A percentile compares a stretch with the other conserved stretches of the same genome.
These are phyloP conservation scores for Tremellales sp. DNA, from an alignment of 1,284 basidiomycete species.

Conservation along the genomic window DNA sequence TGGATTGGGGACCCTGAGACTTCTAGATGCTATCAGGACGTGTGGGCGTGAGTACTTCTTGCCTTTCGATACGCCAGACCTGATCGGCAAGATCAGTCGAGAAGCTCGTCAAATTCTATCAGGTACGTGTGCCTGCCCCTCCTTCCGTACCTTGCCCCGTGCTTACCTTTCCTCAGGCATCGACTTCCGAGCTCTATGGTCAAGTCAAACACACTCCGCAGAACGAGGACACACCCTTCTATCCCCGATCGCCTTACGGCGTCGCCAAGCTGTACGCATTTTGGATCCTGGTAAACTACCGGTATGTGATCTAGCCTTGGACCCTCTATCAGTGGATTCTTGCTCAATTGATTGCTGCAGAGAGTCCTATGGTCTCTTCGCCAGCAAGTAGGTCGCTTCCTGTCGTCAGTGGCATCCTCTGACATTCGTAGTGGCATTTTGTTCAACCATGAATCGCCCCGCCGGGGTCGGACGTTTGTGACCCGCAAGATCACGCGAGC, in stretches of 20 bases:
- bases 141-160: too few relatives aligned
- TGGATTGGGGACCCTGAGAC: slow-evolving; percentile 80
- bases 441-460: slow-evolving; percentile 91
- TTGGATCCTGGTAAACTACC: slow-evolving; percentile 35
- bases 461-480: slow-evolving; percentile 85
- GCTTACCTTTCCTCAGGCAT: too few relatives aligned
- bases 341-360: slow-evolving; percentile 47
- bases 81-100: slow-evolving; percentile 16
- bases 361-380: slow-evolving; percentile 87
- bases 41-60: slow-evolving; percentile 65
- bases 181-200: slow-evolving; percentile 88
- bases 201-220: slow-evolving; percentile 88
- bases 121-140: too few relatives aligned
- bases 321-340: not conserved
- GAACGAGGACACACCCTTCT: slow-evolving; percentile 87
- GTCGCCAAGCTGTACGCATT: slow-evolving; percentile 70
- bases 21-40: slow-evolving; percentile 87
- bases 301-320: slow-evolving; percentile 6
- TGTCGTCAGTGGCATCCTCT: too few relatives aligned
- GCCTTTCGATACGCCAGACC: not conserved
- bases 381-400: slow-evolving; percentile 53
- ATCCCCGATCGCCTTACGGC: slow-evolving; percentile 86
- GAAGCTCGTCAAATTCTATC: slow-evolving; percentile 32
- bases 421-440: slow-evolving; percentile 64
- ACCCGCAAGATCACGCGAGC: slow-evolving; percentile 87